Conservation (phyloP, 208 protist genomes). For the Perkinsela sp. region DNA sequence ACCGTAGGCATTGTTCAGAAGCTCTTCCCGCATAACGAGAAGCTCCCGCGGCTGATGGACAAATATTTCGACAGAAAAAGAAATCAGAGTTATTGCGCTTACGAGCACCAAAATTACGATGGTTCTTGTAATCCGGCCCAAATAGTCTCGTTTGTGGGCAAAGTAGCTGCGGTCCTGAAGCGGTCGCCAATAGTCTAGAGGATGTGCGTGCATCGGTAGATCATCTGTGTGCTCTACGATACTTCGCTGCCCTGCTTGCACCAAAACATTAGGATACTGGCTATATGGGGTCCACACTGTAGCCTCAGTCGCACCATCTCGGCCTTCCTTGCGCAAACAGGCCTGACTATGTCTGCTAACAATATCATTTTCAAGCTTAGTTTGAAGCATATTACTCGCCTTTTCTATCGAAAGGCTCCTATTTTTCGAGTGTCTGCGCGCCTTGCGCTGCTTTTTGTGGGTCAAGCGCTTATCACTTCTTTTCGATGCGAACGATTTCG, state of each 20-base stretch:
- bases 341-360: neutral
- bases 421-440: too few species aligned
- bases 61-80: slow-evolving; percentile 12
- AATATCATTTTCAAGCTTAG: slow-evolving; percentile 1
- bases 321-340: slow-evolving; percentile 12
- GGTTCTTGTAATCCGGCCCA: slow-evolving; percentile 15
- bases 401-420: neutral
- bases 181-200: slow-evolving; percentile 50
- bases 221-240: slow-evolving; percentile 52
- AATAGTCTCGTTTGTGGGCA: slow-evolving; percentile 20
- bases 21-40: slow-evolving; percentile 31
- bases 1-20: slow-evolving; percentile 48
- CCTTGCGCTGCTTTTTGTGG: too few species aligned
- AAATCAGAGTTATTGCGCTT: slow-evolving; percentile 4
- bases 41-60: slow-evolving; percentile 47
- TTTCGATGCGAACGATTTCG: too few species aligned
- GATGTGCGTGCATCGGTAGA: slow-evolving; percentile 50
- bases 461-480: too few species aligned
- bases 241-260: slow-evolving; percentile 29
- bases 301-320: slow-evolving; percentile 27
- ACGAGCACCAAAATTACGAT: slow-evolving; percentile 8
- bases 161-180: slow-evolving; percentile 63
- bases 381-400: neutral
- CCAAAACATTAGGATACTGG: slow-evolving; percentile 25
- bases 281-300: slow-evolving; percentile 44